phyloP scores from a whole-genome alignment of 768 basidiomycete genomes.

The Kwoniella dejecticola region DNA sequence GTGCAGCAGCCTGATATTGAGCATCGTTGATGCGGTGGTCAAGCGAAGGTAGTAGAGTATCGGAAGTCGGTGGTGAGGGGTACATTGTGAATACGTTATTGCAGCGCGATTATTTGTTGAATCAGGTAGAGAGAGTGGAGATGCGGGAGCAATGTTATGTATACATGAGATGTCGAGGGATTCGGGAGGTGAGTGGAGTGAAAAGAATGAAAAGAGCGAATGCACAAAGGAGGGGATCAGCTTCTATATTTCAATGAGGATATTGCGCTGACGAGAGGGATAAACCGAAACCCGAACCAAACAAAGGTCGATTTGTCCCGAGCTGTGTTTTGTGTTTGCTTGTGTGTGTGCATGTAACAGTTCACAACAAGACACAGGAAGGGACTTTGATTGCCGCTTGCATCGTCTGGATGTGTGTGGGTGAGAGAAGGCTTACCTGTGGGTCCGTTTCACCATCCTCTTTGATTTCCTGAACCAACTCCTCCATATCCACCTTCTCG shows the following conservation, averaged over 20 bases:
- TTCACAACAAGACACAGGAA: neutral
- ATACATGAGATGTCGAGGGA: too few species aligned
- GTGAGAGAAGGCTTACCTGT: slow-evolving; percentile 11
- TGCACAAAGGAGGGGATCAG: slow-evolving; percentile 20
- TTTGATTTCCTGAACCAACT: slow-evolving; percentile 20
- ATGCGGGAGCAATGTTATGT: neutral
- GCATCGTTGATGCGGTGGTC: slow-evolving; percentile 1
- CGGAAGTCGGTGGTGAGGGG: slow-evolving; percentile 8
- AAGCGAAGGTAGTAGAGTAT: slow-evolving; percentile 8
- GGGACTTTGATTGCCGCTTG: neutral
- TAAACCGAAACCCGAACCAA: slow-evolving; percentile 9
- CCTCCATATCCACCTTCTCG: slow-evolving; percentile 6
- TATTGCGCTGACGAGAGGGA: neutral
- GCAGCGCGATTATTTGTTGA: neutral
- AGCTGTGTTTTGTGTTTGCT: neutral
- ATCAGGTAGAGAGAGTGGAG: neutral
- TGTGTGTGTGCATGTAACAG: neutral
- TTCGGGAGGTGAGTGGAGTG: neutral
- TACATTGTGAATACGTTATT: slow-evolving; percentile 12
- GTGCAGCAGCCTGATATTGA: slow-evolving; percentile 33
- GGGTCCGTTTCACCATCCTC: slow-evolving; percentile 27
- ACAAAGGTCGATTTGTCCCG: neutral
- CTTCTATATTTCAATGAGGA: neutral
- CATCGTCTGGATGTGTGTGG: neutral
- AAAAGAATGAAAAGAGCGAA: slow-evolving; percentile 17